These are phyloP conservation scores for Erucastrum elatum DNA, from an alignment of 345 rosid genomes.

Conservation along the genomic window DNA sequence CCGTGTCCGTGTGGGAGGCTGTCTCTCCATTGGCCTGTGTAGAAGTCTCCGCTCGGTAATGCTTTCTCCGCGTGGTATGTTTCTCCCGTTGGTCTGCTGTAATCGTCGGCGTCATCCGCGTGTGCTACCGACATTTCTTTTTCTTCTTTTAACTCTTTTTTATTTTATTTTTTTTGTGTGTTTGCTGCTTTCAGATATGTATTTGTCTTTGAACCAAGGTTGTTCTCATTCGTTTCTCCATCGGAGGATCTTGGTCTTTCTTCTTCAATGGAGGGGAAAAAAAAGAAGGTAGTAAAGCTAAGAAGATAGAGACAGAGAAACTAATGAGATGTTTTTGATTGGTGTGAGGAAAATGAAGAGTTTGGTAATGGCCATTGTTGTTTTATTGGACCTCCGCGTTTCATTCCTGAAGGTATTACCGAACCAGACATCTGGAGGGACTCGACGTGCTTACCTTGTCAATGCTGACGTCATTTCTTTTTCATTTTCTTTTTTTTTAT, in stretches of 20 bases:
- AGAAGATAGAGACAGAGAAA: neutral
- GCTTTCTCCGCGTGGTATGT: slow-evolving; percentile 53
- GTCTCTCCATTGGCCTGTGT: slow-evolving; percentile 78
- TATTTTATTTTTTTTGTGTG: slow-evolving; percentile 12
- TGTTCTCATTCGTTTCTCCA: slow-evolving; percentile 31
- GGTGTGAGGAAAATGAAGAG: slow-evolving; percentile 26
- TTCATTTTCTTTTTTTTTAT: neutral
- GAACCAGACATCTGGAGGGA: slow-evolving; percentile 69
- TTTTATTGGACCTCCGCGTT: slow-evolving; percentile 49
- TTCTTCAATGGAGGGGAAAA: neutral
- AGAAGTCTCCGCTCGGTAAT: slow-evolving; percentile 73
- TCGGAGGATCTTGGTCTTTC: slow-evolving; percentile 10
- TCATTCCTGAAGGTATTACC: slow-evolving; percentile 58
- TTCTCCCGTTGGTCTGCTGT: slow-evolving; percentile 45
- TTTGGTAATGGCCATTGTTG: slow-evolving; percentile 32
- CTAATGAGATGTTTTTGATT: slow-evolving; percentile 16
- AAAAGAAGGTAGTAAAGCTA: slow-evolving; percentile 13
- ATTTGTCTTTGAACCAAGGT: slow-evolving; percentile 17
- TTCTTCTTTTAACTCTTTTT: neutral
- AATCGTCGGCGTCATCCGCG: slow-evolving; percentile 83
- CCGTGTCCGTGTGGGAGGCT: slow-evolving; percentile 79
- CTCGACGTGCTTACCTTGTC: slow-evolving; percentile 43
- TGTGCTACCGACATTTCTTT: slow-evolving; percentile 76
- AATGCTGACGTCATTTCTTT: slow-evolving; percentile 34
- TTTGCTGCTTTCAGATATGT: slow-evolving; percentile 9